Percentiles rank a stretch among this genome's conserved stretches.
These are phyloP conservation scores for Sporothrix brunneoviolacea DNA, from an alignment of 2,329 filamentous ascomycete species.

Conservation along the genomic window DNA sequence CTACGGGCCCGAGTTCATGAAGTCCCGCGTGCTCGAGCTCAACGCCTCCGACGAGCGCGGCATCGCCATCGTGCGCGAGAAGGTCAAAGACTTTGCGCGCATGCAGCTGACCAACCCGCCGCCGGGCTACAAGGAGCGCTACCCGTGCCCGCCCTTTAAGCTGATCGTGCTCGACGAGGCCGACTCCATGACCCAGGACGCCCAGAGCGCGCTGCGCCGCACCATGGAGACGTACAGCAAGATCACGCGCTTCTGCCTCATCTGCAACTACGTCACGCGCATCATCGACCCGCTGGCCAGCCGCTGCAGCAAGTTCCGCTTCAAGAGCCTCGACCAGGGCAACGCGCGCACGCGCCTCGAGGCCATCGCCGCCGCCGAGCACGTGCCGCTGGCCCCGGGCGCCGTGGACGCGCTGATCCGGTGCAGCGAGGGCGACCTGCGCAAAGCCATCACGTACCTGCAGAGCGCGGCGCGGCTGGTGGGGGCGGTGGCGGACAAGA, in stretches of 20 bases:
- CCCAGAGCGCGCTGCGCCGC: constrained; percentile 81
- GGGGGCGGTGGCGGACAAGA: constrained; percentile 48
- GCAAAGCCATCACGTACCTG: constrained; percentile 92
- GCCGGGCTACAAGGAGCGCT: constrained; percentile 59
- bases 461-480: constrained; percentile 90
- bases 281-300: constrained; percentile 95
- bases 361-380: constrained; percentile 75
- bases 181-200: constrained; percentile 98
- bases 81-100: constrained; percentile 96
- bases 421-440: constrained; percentile 87
- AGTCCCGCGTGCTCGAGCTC: constrained; percentile 91
- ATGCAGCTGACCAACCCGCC: constrained; percentile 86
- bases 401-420: constrained; percentile 77
- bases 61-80: constrained; percentile 92
- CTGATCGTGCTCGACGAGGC: constrained; percentile 98
- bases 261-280: constrained; percentile 97
- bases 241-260: constrained; percentile 93
- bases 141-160: constrained; percentile 96
- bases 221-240: constrained; percentile 98
- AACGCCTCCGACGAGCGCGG: constrained; percentile 99
- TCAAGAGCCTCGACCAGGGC: constrained; percentile 87
- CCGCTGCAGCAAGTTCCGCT: constrained; percentile 93
- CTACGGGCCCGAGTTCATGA: constrained; percentile 90
- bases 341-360: constrained; percentile 74
- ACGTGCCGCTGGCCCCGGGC: constrained; percentile 67